A percentile compares a stretch with the other conserved stretches of the same genome.
phyloP scores from a whole-genome alignment of 2,329 filamentous ascomycete species.

The Calonectria crousiana region DNA sequence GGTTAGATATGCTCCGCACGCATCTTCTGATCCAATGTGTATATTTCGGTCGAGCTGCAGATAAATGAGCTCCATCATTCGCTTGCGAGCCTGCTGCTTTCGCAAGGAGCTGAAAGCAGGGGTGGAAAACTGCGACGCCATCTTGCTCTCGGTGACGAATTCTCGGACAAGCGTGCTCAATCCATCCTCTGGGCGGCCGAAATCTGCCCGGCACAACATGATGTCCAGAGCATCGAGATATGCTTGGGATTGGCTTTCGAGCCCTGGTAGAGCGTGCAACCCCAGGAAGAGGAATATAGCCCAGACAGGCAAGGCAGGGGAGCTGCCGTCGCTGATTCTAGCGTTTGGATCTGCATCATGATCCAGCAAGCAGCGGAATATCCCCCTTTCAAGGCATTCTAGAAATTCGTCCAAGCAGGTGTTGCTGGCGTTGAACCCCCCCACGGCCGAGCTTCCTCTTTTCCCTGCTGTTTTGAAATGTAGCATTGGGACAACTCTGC shows the following conservation, averaged over 20 bases:
- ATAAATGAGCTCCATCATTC: constrained; percentile 6
- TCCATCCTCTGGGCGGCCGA: background rate
- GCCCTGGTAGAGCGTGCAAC: background rate
- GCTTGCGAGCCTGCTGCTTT: constrained; percentile 10
- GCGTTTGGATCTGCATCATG: background rate
- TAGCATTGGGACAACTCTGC: background rate
- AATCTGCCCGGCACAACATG: background rate
- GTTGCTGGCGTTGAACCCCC: background rate
- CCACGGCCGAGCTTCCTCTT: background rate
- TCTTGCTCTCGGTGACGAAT: background rate
- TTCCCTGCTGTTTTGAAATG: background rate
- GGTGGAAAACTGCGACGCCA: background rate
- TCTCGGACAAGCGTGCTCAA: background rate
- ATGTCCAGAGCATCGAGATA: background rate
- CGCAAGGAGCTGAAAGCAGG: background rate
- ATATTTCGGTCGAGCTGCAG: background rate
- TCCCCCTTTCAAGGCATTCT: background rate
- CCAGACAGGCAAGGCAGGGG: background rate
- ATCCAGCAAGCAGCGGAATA: background rate
- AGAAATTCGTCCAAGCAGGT: background rate
- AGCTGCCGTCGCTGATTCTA: background rate
- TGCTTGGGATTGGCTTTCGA: background rate
- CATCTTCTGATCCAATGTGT: background rate
- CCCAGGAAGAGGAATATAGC: background rate
- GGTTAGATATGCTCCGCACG: background rate